Percentiles rank a stretch among this genome's conserved stretches.
phyloP scores from a whole-genome alignment of 352 stramenopile species.

The Globisporangium viniferum region DNA sequence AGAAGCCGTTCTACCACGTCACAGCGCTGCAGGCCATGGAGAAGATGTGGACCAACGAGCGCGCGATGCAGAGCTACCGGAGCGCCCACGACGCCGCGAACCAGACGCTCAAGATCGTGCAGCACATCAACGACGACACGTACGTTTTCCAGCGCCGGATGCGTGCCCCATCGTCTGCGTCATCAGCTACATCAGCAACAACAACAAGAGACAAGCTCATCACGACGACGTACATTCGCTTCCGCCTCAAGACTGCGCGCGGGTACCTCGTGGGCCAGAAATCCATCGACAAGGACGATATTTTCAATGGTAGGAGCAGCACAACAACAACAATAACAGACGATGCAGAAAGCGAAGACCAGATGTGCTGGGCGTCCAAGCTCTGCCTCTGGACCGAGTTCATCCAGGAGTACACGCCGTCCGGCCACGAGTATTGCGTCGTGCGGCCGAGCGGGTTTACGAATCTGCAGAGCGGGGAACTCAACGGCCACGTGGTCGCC shows the following conservation, averaged over 20 bases:
- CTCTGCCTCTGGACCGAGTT: constrained; percentile 15
- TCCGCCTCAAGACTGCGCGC: constrained; percentile 40
- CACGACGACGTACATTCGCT: constrained; percentile 41
- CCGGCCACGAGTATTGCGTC: constrained; percentile 21
- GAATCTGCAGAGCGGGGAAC: constrained; percentile 11
- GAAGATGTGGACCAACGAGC: constrained; percentile 44
- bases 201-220: constrained; percentile 21
- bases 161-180: not conserved
- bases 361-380: constrained; percentile 3
- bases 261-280: constrained; percentile 36
- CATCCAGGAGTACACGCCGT: constrained; percentile 1
- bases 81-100: constrained; percentile 27
- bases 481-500: constrained; percentile 31
- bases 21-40: constrained; percentile 34
- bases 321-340: not conserved
- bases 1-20: constrained; percentile 39
- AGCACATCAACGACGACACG: constrained; percentile 55
- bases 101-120: constrained; percentile 35
- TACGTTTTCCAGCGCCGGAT: constrained; percentile 44
- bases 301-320: not conserved
- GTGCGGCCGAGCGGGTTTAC: constrained; percentile 14
- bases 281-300: constrained; percentile 20
- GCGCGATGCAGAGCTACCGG: constrained; percentile 43
- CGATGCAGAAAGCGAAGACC: constrained; percentile 12
- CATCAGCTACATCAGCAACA: constrained; percentile 18